Evolutionary conservation across 75 land plant species (phyloP).

Genomic region (Cryptomeria japonica): DNA sequence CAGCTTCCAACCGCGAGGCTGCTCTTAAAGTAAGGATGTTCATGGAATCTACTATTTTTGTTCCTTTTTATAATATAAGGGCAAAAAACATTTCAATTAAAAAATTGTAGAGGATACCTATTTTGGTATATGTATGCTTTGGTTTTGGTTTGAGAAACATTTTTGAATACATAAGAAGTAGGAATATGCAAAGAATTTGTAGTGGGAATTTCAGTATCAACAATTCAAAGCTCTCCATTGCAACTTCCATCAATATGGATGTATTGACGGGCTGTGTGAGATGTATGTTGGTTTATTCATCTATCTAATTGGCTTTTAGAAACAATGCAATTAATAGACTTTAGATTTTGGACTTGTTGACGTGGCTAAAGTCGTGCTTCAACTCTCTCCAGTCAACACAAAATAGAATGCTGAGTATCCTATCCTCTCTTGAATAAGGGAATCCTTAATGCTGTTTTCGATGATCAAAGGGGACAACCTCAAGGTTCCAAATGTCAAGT

Average conservation of each 20-base stretch:
- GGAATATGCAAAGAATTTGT: background rate
- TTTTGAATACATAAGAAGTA: background rate
- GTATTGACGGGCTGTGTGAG: background rate
- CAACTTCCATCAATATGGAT: background rate
- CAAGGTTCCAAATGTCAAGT: too few relatives aligned
- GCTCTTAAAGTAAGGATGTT: constrained; percentile 62
- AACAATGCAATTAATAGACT: background rate
- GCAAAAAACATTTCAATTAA: background rate
- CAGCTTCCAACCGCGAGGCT: constrained; percentile 86
- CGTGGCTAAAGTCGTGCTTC: too few relatives aligned
- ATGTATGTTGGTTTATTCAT: background rate
- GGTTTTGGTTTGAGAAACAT: background rate
- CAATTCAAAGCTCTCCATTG: background rate
- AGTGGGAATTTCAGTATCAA: background rate
- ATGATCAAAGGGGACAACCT: too few relatives aligned
- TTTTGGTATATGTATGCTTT: background rate
- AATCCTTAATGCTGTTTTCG: too few relatives aligned
- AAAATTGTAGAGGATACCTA: background rate
- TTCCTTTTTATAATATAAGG: background rate
- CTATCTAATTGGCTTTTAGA: background rate
- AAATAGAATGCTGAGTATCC: too few relatives aligned
- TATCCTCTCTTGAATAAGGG: too few relatives aligned
- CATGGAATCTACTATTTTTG: background rate
- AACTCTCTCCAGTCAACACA: too few relatives aligned
- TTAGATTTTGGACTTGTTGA: background rate